A percentile compares a stretch with the other conserved stretches of the same genome.
Conservation (phyloP, 495 filamentous ascomycete species). For the Lophium mytilinum region DNA sequence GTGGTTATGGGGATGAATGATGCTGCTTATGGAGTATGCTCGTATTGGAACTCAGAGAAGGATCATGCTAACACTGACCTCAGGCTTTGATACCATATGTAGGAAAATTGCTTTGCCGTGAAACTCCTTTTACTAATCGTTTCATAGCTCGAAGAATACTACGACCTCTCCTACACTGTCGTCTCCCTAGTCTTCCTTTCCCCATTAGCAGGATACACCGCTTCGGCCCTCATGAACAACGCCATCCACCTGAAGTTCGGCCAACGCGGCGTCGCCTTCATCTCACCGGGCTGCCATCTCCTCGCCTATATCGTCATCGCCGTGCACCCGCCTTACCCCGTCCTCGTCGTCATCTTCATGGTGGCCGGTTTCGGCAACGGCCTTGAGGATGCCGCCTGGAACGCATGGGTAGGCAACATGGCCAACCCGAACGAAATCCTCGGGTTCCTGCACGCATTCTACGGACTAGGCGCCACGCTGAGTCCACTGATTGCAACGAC, state of each 20-base stretch:
- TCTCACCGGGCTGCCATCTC: slow-evolving; percentile 57
- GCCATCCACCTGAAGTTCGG: slow-evolving; percentile 52
- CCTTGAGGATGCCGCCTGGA: slow-evolving; percentile 55
- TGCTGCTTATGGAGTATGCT: slow-evolving; percentile 65
- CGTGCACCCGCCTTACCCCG: slow-evolving; percentile 53
- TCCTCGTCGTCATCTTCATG: slow-evolving; percentile 48
- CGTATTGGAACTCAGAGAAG: background rate
- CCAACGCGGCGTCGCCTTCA: slow-evolving; percentile 64
- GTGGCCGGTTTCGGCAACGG: slow-evolving; percentile 58
- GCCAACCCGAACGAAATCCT: slow-evolving; percentile 53
- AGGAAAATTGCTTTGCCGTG: background rate
- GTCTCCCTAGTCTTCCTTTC: slow-evolving; percentile 59
- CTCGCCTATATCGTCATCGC: slow-evolving; percentile 54
- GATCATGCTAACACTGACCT: background rate
- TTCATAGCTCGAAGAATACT: slow-evolving; percentile 50
- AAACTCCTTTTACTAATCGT: slow-evolving; percentile 13
- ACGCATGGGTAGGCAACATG: slow-evolving; percentile 58
- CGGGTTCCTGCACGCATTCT: slow-evolving; percentile 50
- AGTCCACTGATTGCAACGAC: slow-evolving; percentile 50
- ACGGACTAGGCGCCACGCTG: slow-evolving; percentile 50
- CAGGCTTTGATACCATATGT: slow-evolving; percentile 55
- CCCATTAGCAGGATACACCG: slow-evolving; percentile 51
- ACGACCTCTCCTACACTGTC: slow-evolving; percentile 48
- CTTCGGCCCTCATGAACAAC: slow-evolving; percentile 51
- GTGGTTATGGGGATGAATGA: slow-evolving; percentile 77